Evolutionary conservation across 345 rosid species (phyloP).

Genomic region (Lepidium africanum): DNA sequence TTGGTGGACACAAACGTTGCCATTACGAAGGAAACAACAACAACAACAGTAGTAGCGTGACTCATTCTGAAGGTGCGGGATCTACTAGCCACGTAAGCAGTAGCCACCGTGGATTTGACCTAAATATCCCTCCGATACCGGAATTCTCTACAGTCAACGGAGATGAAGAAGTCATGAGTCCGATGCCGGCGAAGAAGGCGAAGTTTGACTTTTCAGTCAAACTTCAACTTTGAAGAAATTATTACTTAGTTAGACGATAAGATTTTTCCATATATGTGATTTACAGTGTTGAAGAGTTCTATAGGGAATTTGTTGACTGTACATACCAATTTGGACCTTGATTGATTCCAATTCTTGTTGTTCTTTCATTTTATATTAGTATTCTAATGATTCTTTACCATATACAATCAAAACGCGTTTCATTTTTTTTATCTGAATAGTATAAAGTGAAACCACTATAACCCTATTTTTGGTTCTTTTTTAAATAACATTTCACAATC

Average conservation of each 20-base stretch:
- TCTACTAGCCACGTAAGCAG: slow-evolving; percentile 48
- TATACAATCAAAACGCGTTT: no score
- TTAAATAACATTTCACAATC: neutral
- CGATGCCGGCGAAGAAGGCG: slow-evolving; percentile 42
- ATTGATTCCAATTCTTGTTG: slow-evolving; percentile 1
- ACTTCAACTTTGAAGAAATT: neutral
- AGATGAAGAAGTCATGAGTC: slow-evolving; percentile 54
- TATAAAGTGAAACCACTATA: neutral
- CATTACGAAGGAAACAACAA: slow-evolving; percentile 47
- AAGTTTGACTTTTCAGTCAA: slow-evolving; percentile 26
- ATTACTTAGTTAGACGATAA: neutral
- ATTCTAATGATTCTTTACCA: slow-evolving; percentile 5
- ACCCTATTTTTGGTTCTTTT: neutral
- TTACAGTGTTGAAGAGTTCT: neutral
- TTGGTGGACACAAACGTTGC: slow-evolving; percentile 72
- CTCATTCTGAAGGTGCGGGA: slow-evolving; percentile 48
- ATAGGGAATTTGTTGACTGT: slow-evolving; percentile 27
- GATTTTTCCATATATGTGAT: neutral
- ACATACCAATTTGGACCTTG: slow-evolving; percentile 17
- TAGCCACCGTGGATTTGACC: slow-evolving; percentile 54
- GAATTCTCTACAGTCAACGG: slow-evolving; percentile 34
- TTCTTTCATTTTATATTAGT: neutral
- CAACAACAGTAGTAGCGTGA: slow-evolving; percentile 26
- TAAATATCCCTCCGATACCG: slow-evolving; percentile 59
- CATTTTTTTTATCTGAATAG: no score